These are phyloP conservation scores for Colletotrichum theobromicola DNA, from an alignment of 2,329 filamentous ascomycete genomes.

Conservation along the genomic window DNA sequence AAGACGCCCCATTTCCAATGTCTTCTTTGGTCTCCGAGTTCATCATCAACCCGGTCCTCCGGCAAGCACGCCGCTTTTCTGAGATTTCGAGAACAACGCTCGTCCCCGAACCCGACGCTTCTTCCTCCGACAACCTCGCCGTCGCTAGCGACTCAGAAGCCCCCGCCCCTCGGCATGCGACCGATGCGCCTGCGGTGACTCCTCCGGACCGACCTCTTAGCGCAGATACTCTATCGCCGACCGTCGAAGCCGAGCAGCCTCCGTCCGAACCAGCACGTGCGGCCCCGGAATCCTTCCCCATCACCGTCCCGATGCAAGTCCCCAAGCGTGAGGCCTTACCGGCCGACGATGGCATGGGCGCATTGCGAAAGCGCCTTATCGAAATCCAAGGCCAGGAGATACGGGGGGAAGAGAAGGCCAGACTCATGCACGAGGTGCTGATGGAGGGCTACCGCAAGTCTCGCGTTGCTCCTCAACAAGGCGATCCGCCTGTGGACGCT, in stretches of 20 bases:
- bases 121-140: slow-evolving; percentile 25
- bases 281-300: background rate
- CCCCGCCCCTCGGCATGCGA: slow-evolving; percentile 23
- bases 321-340: slow-evolving; percentile 51
- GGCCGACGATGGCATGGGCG: slow-evolving; percentile 80
- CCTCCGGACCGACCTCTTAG: slow-evolving; percentile 34
- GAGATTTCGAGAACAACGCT: slow-evolving; percentile 48
- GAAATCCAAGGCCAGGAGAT: slow-evolving; percentile 68
- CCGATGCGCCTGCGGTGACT: slow-evolving; percentile 27
- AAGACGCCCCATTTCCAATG: slow-evolving; percentile 46
- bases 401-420: slow-evolving; percentile 69
- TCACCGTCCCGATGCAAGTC: background rate
- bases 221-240: slow-evolving; percentile 37
- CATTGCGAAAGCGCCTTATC: slow-evolving; percentile 70
- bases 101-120: slow-evolving; percentile 36
- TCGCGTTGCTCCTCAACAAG: slow-evolving; percentile 17
- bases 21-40: slow-evolving; percentile 69
- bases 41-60: slow-evolving; percentile 69
- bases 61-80: slow-evolving; percentile 70
- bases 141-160: slow-evolving; percentile 30
- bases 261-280: slow-evolving; percentile 19
- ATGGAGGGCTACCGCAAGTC: slow-evolving; percentile 68
- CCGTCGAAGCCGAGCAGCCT: slow-evolving; percentile 4
- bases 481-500: background rate
- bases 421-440: slow-evolving; percentile 72